Base-by-base conservation (phyloP, 2,329 filamentous ascomycete species). In the Fusarium sublunatum region DNA sequence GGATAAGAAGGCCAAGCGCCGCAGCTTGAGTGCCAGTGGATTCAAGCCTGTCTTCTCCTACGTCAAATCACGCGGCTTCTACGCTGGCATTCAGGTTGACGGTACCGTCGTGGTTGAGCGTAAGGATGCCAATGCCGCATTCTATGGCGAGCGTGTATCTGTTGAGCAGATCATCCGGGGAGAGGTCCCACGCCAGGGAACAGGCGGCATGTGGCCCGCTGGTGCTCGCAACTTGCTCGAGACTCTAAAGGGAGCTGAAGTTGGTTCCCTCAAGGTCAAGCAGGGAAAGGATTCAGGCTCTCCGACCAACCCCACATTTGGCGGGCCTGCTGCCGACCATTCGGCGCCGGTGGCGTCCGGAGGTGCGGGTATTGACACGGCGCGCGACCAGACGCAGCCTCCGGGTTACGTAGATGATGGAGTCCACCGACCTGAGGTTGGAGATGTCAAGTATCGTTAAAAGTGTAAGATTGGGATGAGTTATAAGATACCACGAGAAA, bases 31-130 rank as follows among this genome's bases (percentile, higher is more conserved):
- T 35, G 61, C 71, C 13, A 73, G 70, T 34, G 53, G 60, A 22
- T 65, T 71, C 58, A 74, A 72, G 67, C 81, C 82, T 3, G 81
- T 83, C n/a, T 83, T 83, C 53, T 81, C 80, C 3, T 97, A 97
- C 74, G 86, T 97, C 77, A 97, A 96, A 79, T 93, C 90, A 43
- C 86, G 92, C 48, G 93, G 93, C 5, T 88, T 97, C 67, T 97
- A 96, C 71, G 93, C 91, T 2, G 92, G 92, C 28, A 85, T 96
- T 1, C 91, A 93, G 70, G 84, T 96, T 31, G 93, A 97, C 71
- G 93, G 93, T 25, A 96, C 92, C 0, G 86, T 96, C 10, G 83
- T 97, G 44, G 91, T 94, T 25, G 91, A 96, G 76, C 86, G 93
- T 46, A 89, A 86, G n/a, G 91, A 94, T 55, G 93, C 94, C 72